These are phyloP conservation scores for Elongisporangium undulatum DNA, from an alignment of 352 stramenopile genomes.

Conservation along the genomic window DNA sequence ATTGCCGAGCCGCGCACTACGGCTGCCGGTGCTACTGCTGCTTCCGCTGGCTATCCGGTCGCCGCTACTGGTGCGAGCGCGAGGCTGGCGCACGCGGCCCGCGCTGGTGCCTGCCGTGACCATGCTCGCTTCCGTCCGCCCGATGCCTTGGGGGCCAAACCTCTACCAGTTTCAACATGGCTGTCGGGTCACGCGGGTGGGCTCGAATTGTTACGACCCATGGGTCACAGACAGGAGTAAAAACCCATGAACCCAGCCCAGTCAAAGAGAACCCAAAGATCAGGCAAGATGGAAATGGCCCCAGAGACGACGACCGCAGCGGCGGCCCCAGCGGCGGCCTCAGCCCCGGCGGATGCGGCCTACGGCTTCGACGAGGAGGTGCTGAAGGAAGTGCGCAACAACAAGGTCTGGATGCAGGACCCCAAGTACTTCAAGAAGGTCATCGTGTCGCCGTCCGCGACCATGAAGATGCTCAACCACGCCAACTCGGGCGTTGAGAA, in stretches of 20 bases:
- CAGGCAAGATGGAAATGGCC: neutral
- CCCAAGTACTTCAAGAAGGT: conserved; percentile 96
- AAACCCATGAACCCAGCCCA: neutral
- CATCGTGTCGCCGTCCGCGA: conserved; percentile 91
- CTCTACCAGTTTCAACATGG: neutral
- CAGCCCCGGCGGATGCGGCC: conserved; percentile 50
- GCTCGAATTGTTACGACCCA: too few species aligned
- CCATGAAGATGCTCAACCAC: conserved; percentile 98
- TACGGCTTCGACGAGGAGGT: conserved; percentile 84
- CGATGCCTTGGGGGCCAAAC: neutral
- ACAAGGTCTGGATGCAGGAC: conserved; percentile 89
- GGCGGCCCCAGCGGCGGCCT: conserved; percentile 4
- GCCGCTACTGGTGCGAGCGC: neutral
- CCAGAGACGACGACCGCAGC: conserved; percentile 5
- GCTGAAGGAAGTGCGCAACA: conserved; percentile 81
- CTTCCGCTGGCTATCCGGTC: neutral
- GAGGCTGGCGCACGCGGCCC: neutral
- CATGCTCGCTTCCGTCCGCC: neutral
- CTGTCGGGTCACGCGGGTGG: too few species aligned
- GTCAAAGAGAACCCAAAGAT: neutral
- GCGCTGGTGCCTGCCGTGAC: neutral
- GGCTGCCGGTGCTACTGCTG: neutral
- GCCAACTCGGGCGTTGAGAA: conserved; percentile 98
- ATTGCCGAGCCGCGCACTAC: conserved; percentile 1
- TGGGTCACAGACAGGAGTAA: too few species aligned